phyloP scores from a whole-genome alignment of 108 stramenopile genomes.

The Aurantiochytrium sp. region DNA sequence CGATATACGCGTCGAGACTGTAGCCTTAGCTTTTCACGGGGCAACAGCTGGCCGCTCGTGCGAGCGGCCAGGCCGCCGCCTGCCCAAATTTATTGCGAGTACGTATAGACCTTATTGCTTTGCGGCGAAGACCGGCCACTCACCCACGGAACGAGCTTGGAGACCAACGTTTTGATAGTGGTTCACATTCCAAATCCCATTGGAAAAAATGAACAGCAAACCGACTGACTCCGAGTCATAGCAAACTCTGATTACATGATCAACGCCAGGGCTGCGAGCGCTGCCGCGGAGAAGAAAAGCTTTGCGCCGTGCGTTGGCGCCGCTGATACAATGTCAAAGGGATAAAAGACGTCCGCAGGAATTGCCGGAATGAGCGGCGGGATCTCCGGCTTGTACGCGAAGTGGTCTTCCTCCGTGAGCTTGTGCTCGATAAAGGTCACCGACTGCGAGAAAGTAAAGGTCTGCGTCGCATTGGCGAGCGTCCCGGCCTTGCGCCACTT shows the following conservation, averaged over 20 bases:
- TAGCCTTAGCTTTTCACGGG: too few relatives aligned
- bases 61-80: too few relatives aligned
- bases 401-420: neutral
- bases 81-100: too few relatives aligned
- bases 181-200: too few relatives aligned
- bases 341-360: constrained; percentile 9
- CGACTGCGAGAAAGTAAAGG: neutral
- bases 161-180: too few relatives aligned
- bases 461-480: neutral
- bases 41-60: too few relatives aligned
- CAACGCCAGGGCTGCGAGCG: neutral
- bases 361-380: neutral
- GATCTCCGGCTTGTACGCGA: constrained; percentile 10
- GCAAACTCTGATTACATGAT: neutral
- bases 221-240: neutral
- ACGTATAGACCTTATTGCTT: too few relatives aligned
- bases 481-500: neutral
- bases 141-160: too few relatives aligned
- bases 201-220: neutral
- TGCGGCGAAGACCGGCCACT: too few relatives aligned
- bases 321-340: constrained; percentile 13
- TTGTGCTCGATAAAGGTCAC: constrained; percentile 18
- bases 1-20: too few relatives aligned
- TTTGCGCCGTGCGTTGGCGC: neutral
- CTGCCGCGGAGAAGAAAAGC: too few relatives aligned